These are phyloP conservation scores for Lactarius indigo DNA, from an alignment of 768 basidiomycete species.

Conservation along the genomic window DNA sequence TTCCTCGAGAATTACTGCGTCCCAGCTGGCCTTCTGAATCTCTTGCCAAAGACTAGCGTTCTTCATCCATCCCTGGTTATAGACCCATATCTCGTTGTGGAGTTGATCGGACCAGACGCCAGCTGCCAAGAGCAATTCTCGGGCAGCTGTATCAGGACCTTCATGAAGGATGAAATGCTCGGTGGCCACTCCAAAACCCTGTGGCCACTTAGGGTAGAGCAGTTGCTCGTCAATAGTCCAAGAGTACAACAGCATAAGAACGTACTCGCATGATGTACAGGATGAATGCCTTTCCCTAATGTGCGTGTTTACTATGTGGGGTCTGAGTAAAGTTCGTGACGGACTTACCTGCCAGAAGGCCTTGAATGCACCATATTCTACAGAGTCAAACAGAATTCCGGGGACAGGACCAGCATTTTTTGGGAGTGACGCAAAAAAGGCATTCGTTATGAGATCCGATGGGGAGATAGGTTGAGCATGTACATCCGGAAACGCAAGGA, in stretches of 20 bases:
- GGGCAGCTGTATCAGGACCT: constrained; percentile 50
- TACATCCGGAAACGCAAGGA: constrained; percentile 52
- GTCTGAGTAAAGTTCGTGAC: background rate
- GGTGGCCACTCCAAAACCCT: constrained; percentile 25
- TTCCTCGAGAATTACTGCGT: constrained; percentile 68
- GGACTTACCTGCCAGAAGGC: constrained; percentile 57
- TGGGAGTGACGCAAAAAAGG: constrained; percentile 47
- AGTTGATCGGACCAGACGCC: constrained; percentile 51
- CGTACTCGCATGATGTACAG: constrained; percentile 33
- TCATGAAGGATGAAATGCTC: constrained; percentile 58
- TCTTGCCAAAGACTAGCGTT: constrained; percentile 54
- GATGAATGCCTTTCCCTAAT: constrained; percentile 12
- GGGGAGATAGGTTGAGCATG: constrained; percentile 43
- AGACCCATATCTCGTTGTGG: constrained; percentile 76
- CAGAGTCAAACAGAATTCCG: constrained; percentile 50
- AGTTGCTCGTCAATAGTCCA: background rate
- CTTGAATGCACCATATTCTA: constrained; percentile 54
- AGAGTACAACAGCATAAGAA: background rate
- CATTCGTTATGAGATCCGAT: constrained; percentile 47
- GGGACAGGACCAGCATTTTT: constrained; percentile 38
- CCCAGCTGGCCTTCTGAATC: constrained; percentile 57
- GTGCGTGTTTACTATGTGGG: background rate
- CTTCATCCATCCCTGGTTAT: constrained; percentile 68
- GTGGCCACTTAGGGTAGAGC: constrained; percentile 31
- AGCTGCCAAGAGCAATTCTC: constrained; percentile 48